Evolutionary conservation across 768 basidiomycete genomes (phyloP).

Genomic region (Tricholoma matsutake): DNA sequence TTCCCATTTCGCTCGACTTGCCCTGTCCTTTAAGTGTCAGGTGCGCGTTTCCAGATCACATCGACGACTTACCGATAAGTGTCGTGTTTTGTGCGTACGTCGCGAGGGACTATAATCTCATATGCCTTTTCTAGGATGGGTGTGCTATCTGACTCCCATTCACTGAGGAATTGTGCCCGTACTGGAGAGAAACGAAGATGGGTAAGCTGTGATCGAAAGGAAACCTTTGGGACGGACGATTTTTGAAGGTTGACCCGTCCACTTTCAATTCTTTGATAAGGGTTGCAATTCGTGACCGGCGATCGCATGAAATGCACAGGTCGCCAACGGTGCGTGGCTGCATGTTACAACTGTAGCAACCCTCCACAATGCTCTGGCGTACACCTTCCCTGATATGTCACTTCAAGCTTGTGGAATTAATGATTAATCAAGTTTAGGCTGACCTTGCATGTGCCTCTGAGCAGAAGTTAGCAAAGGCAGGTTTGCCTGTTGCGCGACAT

Average conservation of each 20-base stretch:
- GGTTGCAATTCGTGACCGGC: constrained; percentile 36
- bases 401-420: constrained; percentile 1
- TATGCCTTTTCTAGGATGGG: constrained; percentile 56
- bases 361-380: constrained; percentile 42
- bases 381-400: constrained; percentile 46
- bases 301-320: constrained; percentile 51
- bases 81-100: constrained; percentile 43
- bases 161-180: constrained; percentile 48
- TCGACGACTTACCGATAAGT: constrained; percentile 40
- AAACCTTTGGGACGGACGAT: constrained; percentile 36
- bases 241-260: constrained; percentile 48
- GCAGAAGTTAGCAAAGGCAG: constrained; percentile 53
- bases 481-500: constrained; percentile 51
- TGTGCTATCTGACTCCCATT: constrained; percentile 45
- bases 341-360: constrained; percentile 46
- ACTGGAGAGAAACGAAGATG: constrained; percentile 26
- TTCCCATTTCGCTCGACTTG: constrained; percentile 35
- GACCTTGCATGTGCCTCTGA: constrained; percentile 59
- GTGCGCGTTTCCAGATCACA: not conserved
- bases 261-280: constrained; percentile 47
- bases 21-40: constrained; percentile 21
- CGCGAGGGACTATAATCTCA: constrained; percentile 44
- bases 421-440: constrained; percentile 14
- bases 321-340: constrained; percentile 45
- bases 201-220: constrained; percentile 10